Conservation (phyloP, 2,329 filamentous ascomycete genomes). For the Lomentospora prolificans region DNA sequence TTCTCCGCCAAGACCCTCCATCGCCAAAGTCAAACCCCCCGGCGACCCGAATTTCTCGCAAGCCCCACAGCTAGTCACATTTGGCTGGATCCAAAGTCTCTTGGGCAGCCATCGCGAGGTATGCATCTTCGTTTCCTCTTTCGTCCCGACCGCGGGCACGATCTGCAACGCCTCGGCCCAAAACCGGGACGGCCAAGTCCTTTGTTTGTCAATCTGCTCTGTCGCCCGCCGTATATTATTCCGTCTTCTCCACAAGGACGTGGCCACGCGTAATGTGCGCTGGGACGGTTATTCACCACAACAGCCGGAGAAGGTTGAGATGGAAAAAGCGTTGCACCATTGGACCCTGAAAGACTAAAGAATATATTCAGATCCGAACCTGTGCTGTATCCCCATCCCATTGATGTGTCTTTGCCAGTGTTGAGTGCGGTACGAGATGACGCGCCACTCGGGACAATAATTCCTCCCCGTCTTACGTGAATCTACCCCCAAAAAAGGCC, state of each 20-base stretch:
- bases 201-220: too few relatives aligned
- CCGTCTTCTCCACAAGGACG: too few relatives aligned
- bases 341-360: background rate
- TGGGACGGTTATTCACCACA: background rate
- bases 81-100: background rate
- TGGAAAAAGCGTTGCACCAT: background rate
- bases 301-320: background rate
- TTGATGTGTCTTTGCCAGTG: background rate
- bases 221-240: too few relatives aligned
- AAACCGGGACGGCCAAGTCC: too few relatives aligned
- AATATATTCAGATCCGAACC: too few relatives aligned
- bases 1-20: background rate
- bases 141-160: background rate
- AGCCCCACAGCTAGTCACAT: too few relatives aligned
- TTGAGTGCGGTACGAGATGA: background rate
- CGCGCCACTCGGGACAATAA: background rate
- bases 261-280: too few relatives aligned
- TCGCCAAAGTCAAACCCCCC: background rate
- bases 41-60: background rate
- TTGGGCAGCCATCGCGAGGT: too few relatives aligned
- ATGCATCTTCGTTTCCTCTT: background rate
- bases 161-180: background rate
- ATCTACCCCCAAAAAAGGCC: too few relatives aligned
- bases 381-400: background rate
- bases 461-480: background rate